A percentile compares a stretch with the other conserved stretches of the same genome.
Evolutionary conservation across 441 rosid genomes (phyloP).

Genomic region (Erodium texanum): DNA sequence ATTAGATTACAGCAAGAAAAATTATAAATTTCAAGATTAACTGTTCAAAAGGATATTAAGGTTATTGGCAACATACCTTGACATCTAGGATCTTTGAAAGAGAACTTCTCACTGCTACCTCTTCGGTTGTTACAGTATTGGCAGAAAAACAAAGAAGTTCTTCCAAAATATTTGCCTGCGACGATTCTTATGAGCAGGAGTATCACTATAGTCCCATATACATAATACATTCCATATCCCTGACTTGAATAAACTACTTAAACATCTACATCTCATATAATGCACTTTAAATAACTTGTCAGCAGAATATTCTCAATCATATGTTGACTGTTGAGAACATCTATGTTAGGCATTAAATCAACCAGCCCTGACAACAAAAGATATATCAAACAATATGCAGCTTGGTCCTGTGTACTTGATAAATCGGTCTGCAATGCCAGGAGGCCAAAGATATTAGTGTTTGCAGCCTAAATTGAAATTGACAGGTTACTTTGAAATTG

Average conservation of each 20-base stretch:
- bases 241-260: not conserved
- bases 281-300: not conserved
- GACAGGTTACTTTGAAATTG: no score
- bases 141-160: slow-evolving; percentile 57
- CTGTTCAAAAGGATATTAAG: slow-evolving; percentile 12
- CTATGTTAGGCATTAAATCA: slow-evolving; percentile 4
- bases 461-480: not conserved
- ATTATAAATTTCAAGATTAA: slow-evolving; percentile 17
- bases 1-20: slow-evolving; percentile 6
- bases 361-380: not conserved
- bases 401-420: not conserved
- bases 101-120: slow-evolving; percentile 44
- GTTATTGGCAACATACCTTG: slow-evolving; percentile 38
- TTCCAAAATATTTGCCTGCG: slow-evolving; percentile 77
- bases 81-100: slow-evolving; percentile 68
- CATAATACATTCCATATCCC: not conserved
- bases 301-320: not conserved
- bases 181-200: slow-evolving; percentile 3
- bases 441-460: not conserved
- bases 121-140: slow-evolving; percentile 40
- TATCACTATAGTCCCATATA: not conserved
- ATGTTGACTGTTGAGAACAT: not conserved
- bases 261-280: not conserved
- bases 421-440: not conserved
- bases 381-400: not conserved